These are phyloP conservation scores for Larix kaempferi DNA, from an alignment of 75 land plant species.

Conservation along the genomic window DNA sequence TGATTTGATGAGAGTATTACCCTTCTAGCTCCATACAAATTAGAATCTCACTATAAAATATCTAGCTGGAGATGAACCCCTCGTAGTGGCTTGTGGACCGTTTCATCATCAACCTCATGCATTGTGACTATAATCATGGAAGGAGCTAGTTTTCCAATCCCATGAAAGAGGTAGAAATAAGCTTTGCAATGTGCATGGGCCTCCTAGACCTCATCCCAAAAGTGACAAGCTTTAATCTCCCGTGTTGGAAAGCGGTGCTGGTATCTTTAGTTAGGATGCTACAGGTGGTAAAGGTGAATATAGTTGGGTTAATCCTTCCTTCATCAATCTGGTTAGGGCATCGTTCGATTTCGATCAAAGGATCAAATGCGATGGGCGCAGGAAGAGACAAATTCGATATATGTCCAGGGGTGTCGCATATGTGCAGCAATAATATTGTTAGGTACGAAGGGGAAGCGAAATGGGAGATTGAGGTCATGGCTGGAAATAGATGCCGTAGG, in stretches of 20 bases:
- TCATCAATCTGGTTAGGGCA: background rate
- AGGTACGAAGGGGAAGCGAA: conserved; percentile 25
- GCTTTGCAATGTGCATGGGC: background rate
- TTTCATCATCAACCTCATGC: background rate
- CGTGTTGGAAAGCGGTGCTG: background rate
- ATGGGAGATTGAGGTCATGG: conserved; percentile 42
- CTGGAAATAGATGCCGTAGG: conserved; percentile 42
- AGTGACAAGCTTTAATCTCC: background rate
- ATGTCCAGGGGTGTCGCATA: too few relatives aligned
- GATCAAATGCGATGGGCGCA: too few relatives aligned
- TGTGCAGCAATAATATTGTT: too few relatives aligned
- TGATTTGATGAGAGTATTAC: too few relatives aligned
- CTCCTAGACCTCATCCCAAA: background rate
- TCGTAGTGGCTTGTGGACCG: background rate
- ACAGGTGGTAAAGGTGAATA: background rate
- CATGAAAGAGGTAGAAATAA: background rate
- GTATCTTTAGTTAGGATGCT: background rate
- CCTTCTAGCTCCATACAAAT: too few relatives aligned
- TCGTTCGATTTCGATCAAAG: too few relatives aligned
- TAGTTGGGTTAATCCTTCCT: background rate
- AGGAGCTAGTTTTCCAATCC: background rate
- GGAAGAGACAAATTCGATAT: too few relatives aligned
- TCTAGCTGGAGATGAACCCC: background rate
- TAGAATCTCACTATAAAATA: too few relatives aligned
- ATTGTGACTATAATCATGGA: background rate